Conservation (phyloP, 495 filamentous ascomycete genomes). For the Xylona heveae region DNA sequence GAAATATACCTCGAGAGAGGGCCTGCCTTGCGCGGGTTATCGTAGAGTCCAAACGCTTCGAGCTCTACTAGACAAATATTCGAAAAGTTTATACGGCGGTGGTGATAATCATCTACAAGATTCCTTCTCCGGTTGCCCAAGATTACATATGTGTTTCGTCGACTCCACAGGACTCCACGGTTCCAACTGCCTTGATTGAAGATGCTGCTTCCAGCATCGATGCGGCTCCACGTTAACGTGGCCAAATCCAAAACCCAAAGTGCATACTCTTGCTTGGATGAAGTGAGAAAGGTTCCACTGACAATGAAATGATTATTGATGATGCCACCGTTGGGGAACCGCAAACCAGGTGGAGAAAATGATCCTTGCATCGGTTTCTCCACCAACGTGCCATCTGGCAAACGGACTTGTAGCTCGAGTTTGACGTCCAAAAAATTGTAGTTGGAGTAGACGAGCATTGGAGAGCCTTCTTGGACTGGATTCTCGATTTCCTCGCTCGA, state of each 20-base stretch:
- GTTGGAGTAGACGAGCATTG: conserved; percentile 97
- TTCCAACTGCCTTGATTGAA: conserved; percentile 97
- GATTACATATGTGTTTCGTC: conserved; percentile 84
- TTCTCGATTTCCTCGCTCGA: conserved; percentile 17
- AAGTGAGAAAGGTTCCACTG: conserved; percentile 89
- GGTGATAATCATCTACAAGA: conserved; percentile 95
- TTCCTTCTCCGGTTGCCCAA: conserved; percentile 81
- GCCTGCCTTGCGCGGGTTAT: conserved; percentile 62
- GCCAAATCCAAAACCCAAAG: conserved; percentile 85
- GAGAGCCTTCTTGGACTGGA: conserved; percentile 25
- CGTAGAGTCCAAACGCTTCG: conserved; percentile 90
- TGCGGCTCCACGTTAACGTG: conserved; percentile 77
- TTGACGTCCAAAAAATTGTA: conserved; percentile 98
- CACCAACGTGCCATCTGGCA: conserved; percentile 61
- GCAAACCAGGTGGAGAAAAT: conserved; percentile 72
- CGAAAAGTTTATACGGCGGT: conserved; percentile 90
- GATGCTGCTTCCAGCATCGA: conserved; percentile 84
- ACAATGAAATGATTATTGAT: conserved; percentile 92
- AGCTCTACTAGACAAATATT: conserved; percentile 92
- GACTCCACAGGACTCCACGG: conserved; percentile 75
- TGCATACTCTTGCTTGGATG: conserved; percentile 94
- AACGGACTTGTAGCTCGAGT: conserved; percentile 72
- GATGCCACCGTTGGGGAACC: conserved; percentile 88
- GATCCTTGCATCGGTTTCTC: conserved; percentile 78
- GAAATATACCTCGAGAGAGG: conserved; percentile 66